A percentile compares a stretch with the other conserved stretches of the same genome.
Conservation (phyloP, 768 basidiomycete genomes). For the Collybia sordida region DNA sequence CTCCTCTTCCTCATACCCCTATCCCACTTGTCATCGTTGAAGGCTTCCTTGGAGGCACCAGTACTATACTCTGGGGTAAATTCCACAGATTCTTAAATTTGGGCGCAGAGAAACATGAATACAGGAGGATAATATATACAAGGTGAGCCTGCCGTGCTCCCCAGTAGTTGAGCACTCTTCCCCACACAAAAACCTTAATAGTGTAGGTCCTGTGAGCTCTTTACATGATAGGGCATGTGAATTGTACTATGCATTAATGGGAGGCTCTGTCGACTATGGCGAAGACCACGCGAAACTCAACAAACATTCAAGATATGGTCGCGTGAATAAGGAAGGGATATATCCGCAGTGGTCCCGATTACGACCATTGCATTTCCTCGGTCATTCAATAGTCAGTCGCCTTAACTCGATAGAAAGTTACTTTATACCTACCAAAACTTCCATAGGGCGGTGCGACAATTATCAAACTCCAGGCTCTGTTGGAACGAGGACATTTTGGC, state of each 20-base stretch:
- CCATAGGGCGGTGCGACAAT: constrained; percentile 48
- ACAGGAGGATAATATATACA: constrained; percentile 16
- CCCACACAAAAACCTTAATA: constrained; percentile 13
- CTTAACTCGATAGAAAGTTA: neutral
- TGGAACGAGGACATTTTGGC: constrained; percentile 42
- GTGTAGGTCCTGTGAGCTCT: constrained; percentile 51
- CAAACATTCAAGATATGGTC: constrained; percentile 41
- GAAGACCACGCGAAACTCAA: constrained; percentile 35
- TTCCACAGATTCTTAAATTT: constrained; percentile 19
- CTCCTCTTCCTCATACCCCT: constrained; percentile 1
- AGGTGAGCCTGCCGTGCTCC: neutral
- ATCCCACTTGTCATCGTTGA: constrained; percentile 46
- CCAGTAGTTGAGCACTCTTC: neutral
- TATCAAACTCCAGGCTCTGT: constrained; percentile 42
- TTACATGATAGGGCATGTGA: constrained; percentile 55
- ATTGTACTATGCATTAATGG: constrained; percentile 43
- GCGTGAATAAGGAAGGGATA: constrained; percentile 34
- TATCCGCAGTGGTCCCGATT: constrained; percentile 46
- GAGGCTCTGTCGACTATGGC: constrained; percentile 53
- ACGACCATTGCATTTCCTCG: constrained; percentile 47
- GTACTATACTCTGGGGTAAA: constrained; percentile 38
- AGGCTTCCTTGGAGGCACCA: constrained; percentile 42
- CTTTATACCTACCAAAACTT: neutral
- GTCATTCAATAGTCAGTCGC: constrained; percentile 44
- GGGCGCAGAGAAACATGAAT: constrained; percentile 9